Percentiles rank a stretch among this genome's conserved stretches.
Evolutionary conservation across 1,284 basidiomycete species (phyloP).

Genomic region (Boletus semigastroideus): DNA sequence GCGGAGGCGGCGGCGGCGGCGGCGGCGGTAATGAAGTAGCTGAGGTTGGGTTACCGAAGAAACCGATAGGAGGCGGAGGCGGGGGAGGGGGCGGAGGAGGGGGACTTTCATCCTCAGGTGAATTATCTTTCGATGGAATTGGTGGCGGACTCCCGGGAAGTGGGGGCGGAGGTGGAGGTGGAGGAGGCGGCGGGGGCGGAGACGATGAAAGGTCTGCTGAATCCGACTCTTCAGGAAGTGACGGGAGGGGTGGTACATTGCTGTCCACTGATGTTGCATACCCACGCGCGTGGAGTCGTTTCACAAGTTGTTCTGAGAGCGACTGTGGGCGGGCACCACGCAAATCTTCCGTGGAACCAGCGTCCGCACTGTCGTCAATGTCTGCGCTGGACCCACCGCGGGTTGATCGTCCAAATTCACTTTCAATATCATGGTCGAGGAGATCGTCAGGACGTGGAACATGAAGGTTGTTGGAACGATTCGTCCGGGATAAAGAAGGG

Average conservation of each 20-base stretch:
- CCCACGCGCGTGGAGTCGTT: conserved; percentile 40
- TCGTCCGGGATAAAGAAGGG: conserved; percentile 33
- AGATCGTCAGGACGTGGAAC: conserved; percentile 45
- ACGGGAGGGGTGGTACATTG: conserved; percentile 30
- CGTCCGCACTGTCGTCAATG: conserved; percentile 50
- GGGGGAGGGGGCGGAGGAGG: conserved; percentile 37
- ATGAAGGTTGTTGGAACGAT: conserved; percentile 43
- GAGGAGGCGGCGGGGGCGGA: conserved; percentile 30
- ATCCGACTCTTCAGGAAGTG: conserved; percentile 40
- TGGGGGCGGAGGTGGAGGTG: conserved; percentile 34
- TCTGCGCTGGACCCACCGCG: conserved; percentile 43
- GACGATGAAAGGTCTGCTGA: conserved; percentile 21
- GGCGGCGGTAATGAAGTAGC: conserved; percentile 43
- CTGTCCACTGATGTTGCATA: conserved; percentile 30
- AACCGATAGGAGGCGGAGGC: conserved; percentile 35
- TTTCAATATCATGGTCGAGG: conserved; percentile 52
- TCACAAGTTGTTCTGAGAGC: conserved; percentile 60
- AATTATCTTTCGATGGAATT: conserved; percentile 37
- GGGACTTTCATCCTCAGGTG: conserved; percentile 14
- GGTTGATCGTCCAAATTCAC: conserved; percentile 54
- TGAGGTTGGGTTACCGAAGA: conserved; percentile 32
- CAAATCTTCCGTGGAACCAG: conserved; percentile 35
- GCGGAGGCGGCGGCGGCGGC: too few relatives aligned
- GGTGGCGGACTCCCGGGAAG: conserved; percentile 16
- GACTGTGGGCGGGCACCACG: conserved; percentile 42